These are phyloP conservation scores for Fistulinella prunicolor DNA, from an alignment of 768 basidiomycete genomes.

Conservation along the genomic window DNA sequence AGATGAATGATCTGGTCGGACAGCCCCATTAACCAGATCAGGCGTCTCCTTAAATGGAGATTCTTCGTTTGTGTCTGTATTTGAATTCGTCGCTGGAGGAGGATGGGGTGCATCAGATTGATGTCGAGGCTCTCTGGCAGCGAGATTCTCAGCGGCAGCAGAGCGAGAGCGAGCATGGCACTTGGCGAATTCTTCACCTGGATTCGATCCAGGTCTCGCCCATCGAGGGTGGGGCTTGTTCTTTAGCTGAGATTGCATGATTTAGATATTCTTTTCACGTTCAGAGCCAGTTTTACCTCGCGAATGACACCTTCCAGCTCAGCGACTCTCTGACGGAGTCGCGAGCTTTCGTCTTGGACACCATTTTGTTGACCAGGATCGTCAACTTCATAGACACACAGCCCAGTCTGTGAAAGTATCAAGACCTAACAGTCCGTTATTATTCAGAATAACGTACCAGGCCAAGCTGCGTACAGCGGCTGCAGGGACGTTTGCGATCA, in stretches of 20 bases:
- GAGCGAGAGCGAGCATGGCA: constrained; percentile 22
- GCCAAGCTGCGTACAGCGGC: constrained; percentile 42
- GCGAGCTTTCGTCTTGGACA: constrained; percentile 57
- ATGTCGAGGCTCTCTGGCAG: constrained; percentile 1
- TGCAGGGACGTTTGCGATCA: constrained; percentile 47
- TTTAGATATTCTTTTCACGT: neutral
- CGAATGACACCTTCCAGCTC: constrained; percentile 83
- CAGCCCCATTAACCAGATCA: constrained; percentile 3
- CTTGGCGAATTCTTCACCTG: constrained; percentile 26
- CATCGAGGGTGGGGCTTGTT: constrained; percentile 72
- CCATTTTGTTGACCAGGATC: constrained; percentile 57
- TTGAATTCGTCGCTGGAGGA: neutral
- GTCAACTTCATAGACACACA: constrained; percentile 84
- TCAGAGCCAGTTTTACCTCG: constrained; percentile 45
- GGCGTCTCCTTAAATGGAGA: constrained; percentile 1
- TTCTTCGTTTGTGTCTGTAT: constrained; percentile 5
- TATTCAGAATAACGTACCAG: constrained; percentile 33
- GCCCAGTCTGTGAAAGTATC: constrained; percentile 52
- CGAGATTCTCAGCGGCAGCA: constrained; percentile 11
- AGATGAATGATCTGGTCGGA: constrained; percentile 27
- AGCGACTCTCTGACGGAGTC: constrained; percentile 70
- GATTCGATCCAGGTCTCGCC: constrained; percentile 32
- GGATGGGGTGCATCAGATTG: constrained; percentile 5
- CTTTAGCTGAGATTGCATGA: constrained; percentile 48
- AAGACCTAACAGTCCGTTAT: constrained; percentile 18